Percentiles rank a stretch among this genome's conserved stretches.
These are phyloP conservation scores for Mycena belliarum DNA, from an alignment of 768 basidiomycete genomes.

Conservation along the genomic window DNA sequence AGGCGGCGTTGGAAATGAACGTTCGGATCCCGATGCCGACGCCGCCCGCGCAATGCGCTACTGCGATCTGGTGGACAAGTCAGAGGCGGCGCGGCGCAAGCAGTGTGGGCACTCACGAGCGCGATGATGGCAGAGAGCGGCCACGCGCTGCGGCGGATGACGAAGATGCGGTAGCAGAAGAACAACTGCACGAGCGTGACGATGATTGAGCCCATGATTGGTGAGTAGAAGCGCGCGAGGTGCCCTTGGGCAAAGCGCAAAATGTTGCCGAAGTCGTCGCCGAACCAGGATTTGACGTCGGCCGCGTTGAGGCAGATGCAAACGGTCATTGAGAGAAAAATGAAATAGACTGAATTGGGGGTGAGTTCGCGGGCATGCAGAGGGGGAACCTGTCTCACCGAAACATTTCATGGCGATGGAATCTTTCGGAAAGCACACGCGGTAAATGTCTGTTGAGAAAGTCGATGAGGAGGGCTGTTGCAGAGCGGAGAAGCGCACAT, in stretches of 20 bases:
- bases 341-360: background rate
- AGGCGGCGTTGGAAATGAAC: background rate
- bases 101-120: background rate
- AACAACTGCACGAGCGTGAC: slow-evolving; percentile 11
- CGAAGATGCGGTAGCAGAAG: slow-evolving; percentile 7
- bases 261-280: slow-evolving; percentile 1
- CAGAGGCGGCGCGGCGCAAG: too few species aligned
- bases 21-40: slow-evolving; percentile 1
- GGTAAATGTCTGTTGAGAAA: slow-evolving; percentile 4
- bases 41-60: slow-evolving; percentile 3
- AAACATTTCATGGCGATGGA: background rate
- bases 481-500: background rate
- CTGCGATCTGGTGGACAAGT: background rate
- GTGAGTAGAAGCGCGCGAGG: background rate
- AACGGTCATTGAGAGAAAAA: background rate
- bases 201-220: slow-evolving; percentile 9
- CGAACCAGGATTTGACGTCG: slow-evolving; percentile 9
- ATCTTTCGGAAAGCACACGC: slow-evolving; percentile 1
- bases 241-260: background rate
- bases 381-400: background rate
- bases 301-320: slow-evolving; percentile 1
- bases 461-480: too few species aligned
- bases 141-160: slow-evolving; percentile 2
- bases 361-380: background rate
- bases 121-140: background rate